Conservation (phyloP, 2,329 filamentous ascomycete genomes). For the Chrysoporthe austroafricana region DNA sequence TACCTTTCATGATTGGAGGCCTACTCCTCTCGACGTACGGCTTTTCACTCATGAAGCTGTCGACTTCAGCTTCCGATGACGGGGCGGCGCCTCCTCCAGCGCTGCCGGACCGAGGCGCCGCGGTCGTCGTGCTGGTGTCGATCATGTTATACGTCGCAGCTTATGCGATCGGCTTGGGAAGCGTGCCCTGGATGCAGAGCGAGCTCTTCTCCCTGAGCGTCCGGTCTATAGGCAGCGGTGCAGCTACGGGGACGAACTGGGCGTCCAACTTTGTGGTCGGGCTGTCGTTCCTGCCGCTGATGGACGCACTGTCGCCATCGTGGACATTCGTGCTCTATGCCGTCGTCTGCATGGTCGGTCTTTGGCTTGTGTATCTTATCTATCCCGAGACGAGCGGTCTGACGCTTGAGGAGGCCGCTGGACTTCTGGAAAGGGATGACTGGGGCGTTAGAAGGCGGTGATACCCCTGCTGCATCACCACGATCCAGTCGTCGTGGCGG, state of each 20-base stretch:
- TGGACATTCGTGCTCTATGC: conserved; percentile 86
- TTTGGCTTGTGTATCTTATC: conserved; percentile 69
- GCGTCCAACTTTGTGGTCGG: conserved; percentile 83
- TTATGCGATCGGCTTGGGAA: conserved; percentile 86
- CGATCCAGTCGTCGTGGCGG: neutral
- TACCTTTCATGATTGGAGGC: conserved; percentile 81
- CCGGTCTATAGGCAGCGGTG: conserved; percentile 71
- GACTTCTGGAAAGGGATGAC: conserved; percentile 69
- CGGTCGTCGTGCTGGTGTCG: conserved; percentile 68
- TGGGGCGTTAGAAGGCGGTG: conserved; percentile 67
- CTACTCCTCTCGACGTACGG: conserved; percentile 72
- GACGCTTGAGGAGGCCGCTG: conserved; percentile 78
- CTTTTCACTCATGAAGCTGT: conserved; percentile 67
- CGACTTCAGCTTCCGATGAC: conserved; percentile 30
- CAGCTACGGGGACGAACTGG: conserved; percentile 86
- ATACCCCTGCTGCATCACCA: neutral
- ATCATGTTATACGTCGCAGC: conserved; percentile 84
- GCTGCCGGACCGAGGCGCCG: conserved; percentile 39
- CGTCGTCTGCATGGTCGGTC: conserved; percentile 68
- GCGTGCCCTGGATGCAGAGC: conserved; percentile 94
- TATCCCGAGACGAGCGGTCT: conserved; percentile 89
- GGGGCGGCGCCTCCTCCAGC: conserved; percentile 31
- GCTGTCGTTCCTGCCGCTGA: conserved; percentile 84
- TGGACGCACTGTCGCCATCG: conserved; percentile 72
- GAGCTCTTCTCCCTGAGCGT: conserved; percentile 84